Percentiles rank a stretch among this genome's conserved stretches.
Evolutionary conservation across 2,329 filamentous ascomycete genomes (phyloP).

Genomic region (Pezicula rhizophila): DNA sequence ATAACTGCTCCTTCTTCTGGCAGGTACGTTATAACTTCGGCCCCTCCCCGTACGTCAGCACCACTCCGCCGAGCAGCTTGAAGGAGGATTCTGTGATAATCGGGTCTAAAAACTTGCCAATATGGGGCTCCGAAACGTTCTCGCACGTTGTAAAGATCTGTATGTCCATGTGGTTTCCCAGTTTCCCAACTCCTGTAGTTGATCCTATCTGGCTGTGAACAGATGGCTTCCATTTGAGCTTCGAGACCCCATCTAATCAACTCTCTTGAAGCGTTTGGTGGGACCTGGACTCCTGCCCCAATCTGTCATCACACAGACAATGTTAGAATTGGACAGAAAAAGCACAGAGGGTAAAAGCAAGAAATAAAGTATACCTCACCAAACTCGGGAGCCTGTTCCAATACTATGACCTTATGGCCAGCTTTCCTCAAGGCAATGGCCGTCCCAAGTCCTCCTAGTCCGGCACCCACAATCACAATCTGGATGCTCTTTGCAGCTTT

Average conservation of each 20-base stretch:
- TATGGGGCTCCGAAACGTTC: constrained; percentile 21
- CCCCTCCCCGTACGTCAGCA: constrained; percentile 12
- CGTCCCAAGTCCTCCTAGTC: constrained; percentile 35
- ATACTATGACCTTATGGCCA: constrained; percentile 29
- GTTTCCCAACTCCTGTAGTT: constrained; percentile 25
- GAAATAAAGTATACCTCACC: constrained; percentile 33
- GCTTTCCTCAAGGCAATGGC: constrained; percentile 3
- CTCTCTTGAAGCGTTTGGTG: constrained; percentile 2
- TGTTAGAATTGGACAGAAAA: too few species aligned
- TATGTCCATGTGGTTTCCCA: constrained; percentile 27
- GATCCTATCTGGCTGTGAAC: constrained; percentile 7
- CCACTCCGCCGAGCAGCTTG: constrained; percentile 19
- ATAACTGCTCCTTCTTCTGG: constrained; percentile 12
- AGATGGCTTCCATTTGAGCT: constrained; percentile 5
- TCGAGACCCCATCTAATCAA: constrained; percentile 6
- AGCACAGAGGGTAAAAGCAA: constrained; percentile 13
- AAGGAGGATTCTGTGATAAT: constrained; percentile 25
- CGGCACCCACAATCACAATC: constrained; percentile 28
- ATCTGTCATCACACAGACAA: constrained; percentile 18
- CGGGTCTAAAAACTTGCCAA: constrained; percentile 28
- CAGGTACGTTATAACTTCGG: constrained; percentile 14
- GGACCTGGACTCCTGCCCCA: constrained; percentile 8
- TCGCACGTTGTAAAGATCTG: constrained; percentile 16
- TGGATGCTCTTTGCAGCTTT: too few species aligned
- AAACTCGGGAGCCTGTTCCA: constrained; percentile 30